Percentiles rank a stretch among this genome's conserved stretches.
Evolutionary conservation across 768 basidiomycete species (phyloP).

Genomic region (Lactarius trivialis): DNA sequence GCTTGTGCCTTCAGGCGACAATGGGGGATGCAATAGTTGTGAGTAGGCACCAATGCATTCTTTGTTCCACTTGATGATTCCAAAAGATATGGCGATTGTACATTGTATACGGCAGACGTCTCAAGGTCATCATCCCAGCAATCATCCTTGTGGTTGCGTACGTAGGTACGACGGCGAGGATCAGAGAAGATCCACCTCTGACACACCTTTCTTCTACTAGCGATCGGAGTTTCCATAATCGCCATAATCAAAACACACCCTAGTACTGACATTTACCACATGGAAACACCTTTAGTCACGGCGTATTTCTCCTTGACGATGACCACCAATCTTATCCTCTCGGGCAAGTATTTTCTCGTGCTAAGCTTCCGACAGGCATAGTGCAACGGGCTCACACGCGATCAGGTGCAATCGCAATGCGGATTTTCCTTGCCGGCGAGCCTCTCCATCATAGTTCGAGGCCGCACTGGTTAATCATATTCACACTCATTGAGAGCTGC

Average conservation of each 20-base stretch:
- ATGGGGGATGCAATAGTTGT: neutral
- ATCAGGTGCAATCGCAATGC: slow-evolving; percentile 6
- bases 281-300: neutral
- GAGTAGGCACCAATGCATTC: neutral
- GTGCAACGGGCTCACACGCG: neutral
- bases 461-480: neutral
- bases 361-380: neutral
- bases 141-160: neutral
- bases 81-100: slow-evolving; percentile 11
- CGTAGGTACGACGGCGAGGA: neutral
- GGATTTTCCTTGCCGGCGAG: neutral
- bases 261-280: neutral
- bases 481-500: slow-evolving; percentile 5
- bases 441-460: neutral
- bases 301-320: slow-evolving; percentile 1
- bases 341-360: neutral
- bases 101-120: neutral
- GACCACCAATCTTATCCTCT: neutral
- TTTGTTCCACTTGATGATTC: neutral
- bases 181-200: neutral
- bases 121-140: neutral
- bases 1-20: neutral
- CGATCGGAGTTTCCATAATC: neutral
- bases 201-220: neutral
- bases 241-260: neutral